Evolutionary conservation across 1,284 basidiomycete genomes (phyloP).

Genomic region (Apiotrichum brassicae): DNA sequence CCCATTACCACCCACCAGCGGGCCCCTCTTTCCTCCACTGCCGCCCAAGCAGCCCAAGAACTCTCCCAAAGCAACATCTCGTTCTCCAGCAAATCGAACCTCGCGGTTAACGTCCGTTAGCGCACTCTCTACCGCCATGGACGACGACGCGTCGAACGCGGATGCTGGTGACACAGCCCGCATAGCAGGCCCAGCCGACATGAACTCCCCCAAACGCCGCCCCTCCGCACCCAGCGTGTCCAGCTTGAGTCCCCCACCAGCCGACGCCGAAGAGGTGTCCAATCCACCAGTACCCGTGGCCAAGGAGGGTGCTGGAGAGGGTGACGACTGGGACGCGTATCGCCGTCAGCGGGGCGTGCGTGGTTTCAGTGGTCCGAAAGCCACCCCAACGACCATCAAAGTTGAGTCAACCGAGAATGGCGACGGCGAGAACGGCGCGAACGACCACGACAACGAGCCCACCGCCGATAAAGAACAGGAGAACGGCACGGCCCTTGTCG

Average conservation of each 20-base stretch:
- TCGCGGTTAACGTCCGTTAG: constrained; percentile 14
- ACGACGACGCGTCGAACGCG: constrained; percentile 12
- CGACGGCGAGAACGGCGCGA: constrained; percentile 1
- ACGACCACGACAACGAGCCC: constrained; percentile 5
- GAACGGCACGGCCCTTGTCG: not conserved
- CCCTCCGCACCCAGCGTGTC: not conserved
- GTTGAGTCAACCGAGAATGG: constrained; percentile 21
- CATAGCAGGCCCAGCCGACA: not conserved
- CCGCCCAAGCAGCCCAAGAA: constrained; percentile 41
- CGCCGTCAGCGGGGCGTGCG: constrained; percentile 26
- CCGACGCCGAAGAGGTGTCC: constrained; percentile 20
- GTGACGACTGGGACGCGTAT: constrained; percentile 32
- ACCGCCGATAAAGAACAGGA: constrained; percentile 3
- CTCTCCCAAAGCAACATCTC: constrained; percentile 26
- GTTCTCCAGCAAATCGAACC: constrained; percentile 11
- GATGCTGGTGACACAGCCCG: not conserved
- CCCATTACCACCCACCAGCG: constrained; percentile 39
- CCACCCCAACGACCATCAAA: constrained; percentile 7
- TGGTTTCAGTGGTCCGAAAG: constrained; percentile 20
- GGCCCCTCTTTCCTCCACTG: constrained; percentile 43
- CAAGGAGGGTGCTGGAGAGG: not conserved
- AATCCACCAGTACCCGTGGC: not conserved
- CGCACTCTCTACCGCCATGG: constrained; percentile 18
- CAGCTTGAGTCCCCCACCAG: constrained; percentile 27
- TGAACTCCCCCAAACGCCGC: not conserved